Conservation (phyloP, 345 rosid species). For the Salix caprea region DNA sequence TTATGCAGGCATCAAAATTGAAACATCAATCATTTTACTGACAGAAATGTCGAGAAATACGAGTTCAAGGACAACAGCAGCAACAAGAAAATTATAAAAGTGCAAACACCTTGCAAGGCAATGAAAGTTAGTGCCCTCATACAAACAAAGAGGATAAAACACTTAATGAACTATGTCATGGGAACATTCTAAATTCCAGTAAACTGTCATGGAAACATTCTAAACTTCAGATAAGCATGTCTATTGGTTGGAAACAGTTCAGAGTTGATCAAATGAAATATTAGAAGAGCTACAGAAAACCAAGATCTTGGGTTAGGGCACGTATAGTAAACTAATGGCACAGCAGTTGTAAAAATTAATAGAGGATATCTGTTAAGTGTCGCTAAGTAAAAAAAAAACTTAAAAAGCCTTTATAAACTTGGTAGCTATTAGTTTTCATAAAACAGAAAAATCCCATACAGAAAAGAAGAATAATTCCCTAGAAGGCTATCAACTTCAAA, state of each 20-base stretch:
- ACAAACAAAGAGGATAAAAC: background rate
- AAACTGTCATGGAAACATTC: background rate
- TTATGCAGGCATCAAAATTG: slow-evolving; percentile 14
- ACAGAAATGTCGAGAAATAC: background rate
- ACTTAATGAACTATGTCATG: background rate
- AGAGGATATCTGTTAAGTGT: background rate
- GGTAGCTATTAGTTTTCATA: background rate
- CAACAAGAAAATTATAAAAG: background rate
- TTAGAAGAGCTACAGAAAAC: background rate
- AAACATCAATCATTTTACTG: background rate
- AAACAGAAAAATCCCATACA: background rate
- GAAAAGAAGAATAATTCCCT: background rate
- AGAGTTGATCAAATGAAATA: background rate
- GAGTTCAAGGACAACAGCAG: background rate
- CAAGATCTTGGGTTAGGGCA: background rate
- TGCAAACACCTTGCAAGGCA: background rate
- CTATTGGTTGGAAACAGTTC: background rate
- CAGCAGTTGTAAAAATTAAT: background rate
- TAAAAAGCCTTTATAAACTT: background rate
- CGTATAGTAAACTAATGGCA: background rate
- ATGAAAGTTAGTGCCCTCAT: background rate
- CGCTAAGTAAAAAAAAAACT: background rate
- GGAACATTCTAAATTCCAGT: background rate
- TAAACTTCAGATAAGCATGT: background rate
- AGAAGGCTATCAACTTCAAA: background rate